Evolutionary conservation across 805 yeast species (phyloP).

Genomic region (Lipomyces chichibuensis): DNA sequence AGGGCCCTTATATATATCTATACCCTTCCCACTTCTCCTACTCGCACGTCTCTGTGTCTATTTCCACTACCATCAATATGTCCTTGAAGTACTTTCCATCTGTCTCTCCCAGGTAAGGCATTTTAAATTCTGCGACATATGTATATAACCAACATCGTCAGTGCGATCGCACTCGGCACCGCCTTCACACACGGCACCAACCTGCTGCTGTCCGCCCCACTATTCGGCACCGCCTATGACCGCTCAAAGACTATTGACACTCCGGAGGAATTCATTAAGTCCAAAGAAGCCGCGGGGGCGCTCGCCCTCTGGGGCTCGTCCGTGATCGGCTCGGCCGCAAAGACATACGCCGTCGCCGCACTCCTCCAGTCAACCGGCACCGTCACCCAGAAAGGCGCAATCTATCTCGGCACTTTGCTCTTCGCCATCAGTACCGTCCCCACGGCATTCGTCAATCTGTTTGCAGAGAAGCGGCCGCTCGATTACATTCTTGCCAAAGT

Average conservation of each 20-base stretch:
- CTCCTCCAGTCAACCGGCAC: slow-evolving; percentile 47
- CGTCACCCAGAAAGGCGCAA: slow-evolving; percentile 47
- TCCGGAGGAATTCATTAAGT: slow-evolving; percentile 45
- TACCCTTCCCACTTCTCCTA: too few relatives aligned
- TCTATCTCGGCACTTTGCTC: slow-evolving; percentile 46
- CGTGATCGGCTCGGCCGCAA: slow-evolving; percentile 45
- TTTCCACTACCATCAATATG: slow-evolving; percentile 24
- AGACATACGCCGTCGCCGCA: slow-evolving; percentile 49
- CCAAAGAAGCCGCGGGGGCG: slow-evolving; percentile 47
- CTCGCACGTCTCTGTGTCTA: neutral
- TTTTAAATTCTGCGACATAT: neutral
- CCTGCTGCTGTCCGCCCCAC: slow-evolving; percentile 45
- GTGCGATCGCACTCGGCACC: slow-evolving; percentile 48
- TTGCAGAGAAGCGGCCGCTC: slow-evolving; percentile 45
- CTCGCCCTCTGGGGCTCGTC: slow-evolving; percentile 44
- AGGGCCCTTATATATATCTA: too few relatives aligned
- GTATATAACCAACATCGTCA: neutral
- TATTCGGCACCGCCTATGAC: slow-evolving; percentile 47
- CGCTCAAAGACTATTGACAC: slow-evolving; percentile 44
- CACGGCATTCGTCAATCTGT: slow-evolving; percentile 40
- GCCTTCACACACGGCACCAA: slow-evolving; percentile 45
- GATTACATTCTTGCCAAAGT: slow-evolving; percentile 44
- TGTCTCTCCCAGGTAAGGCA: slow-evolving; percentile 36
- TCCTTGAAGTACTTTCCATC: slow-evolving; percentile 37
- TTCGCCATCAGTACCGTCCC: slow-evolving; percentile 47